Base-by-base conservation (phyloP, 495 filamentous ascomycete genomes). In the Penicillium ucsense region DNA sequence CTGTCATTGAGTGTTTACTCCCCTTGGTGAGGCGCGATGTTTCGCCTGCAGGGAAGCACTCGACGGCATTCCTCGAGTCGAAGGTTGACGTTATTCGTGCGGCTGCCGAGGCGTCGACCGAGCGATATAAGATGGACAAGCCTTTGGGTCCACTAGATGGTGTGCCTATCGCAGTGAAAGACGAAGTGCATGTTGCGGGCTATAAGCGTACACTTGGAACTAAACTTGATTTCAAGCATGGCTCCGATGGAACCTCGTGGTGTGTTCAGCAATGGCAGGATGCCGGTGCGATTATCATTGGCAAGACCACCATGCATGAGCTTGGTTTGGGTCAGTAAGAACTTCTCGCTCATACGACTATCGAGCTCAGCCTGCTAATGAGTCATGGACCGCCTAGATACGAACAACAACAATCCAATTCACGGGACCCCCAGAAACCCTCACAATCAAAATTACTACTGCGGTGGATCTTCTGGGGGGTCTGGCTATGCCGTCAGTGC, bases 251-350 rank as follows among this genome's bases (percentile, higher is more conserved):
- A 3, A 86, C 82, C 3, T 75, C 74, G 6, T 94, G 87, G 86
- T 88, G 85, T 51, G 79, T 89, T 27, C 72, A 71, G 60, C 79
- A 86, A 66, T 78, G 85, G 68, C 72, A 83, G 53, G 84, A 92
- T 39, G 82, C 80, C 0, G 91, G 91, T 2, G 89, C 82, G 8
- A 76, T 96, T 36, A 72, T 95, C 12, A 61, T 95, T 44, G 91
- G 89, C 8, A 95, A 94, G 66, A 76, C 81, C 30, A 90, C 80
- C 36, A 95, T 96, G 91, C 89, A 96, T 64, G 90, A 97, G 67
- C 62, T 94, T 5, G 91, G 91, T 4, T 66, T 85, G 31, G 81
- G 80, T 81, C 57, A 55, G 71, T 64, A 31, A 4, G 20, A 20
- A 20, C 20, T 20, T 20, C 20, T 20, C 20, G 20, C 29, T 6